Evolutionary conservation across 306 rosid species (phyloP), one percentile per base, ranked within the genome.

Genomic region (Malus sylvestris): DNA sequence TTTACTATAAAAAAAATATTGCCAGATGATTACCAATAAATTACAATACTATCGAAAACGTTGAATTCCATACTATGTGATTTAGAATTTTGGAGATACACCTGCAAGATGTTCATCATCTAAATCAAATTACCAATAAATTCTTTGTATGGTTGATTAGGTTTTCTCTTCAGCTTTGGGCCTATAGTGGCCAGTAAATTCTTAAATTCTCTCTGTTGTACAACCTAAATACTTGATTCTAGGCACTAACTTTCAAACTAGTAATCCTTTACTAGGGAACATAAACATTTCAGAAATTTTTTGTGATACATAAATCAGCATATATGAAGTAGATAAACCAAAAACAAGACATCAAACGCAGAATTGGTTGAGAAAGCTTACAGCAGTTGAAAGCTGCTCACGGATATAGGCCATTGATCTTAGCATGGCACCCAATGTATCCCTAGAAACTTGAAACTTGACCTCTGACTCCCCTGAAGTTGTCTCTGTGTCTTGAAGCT

Each of bases 391-490:
- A 79, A 94, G 96, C 87, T 94, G 98, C 90, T 95, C 96, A 0
- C 97, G 97, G 68, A 90, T 95, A 80, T 95, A 95, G 66, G 97
- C 88, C 97, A 95, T 95, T 79, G 97, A 95, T 83, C 97, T 90
- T 40, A 92, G 87, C 91, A 95, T 91, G 68, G 98, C 98, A 58
- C 91, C 93, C 79, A 95, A 84, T 62, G 98, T 93, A 68, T 95
- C 97, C 87, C 78, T 90, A 58, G 97, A 88, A 73, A 92, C 96
- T 89, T 95, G 97, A 85, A 92, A 95, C 81, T 95, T 92, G 52
- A 92, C 96, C 82, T 92, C 98, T 3, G 95, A 86, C 80, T 87
- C 97, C 45, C 97, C 97, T 76, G 97, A 79, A 80, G 82, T 89
- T 78, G 97, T 84, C 81, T 89, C 96, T 1, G 92, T 68, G 68